Percentiles rank a stretch among this genome's conserved stretches.
Evolutionary conservation across 2,329 filamentous ascomycete genomes (phyloP).

Genomic region (Phaeosphaeriaceae sp.): DNA sequence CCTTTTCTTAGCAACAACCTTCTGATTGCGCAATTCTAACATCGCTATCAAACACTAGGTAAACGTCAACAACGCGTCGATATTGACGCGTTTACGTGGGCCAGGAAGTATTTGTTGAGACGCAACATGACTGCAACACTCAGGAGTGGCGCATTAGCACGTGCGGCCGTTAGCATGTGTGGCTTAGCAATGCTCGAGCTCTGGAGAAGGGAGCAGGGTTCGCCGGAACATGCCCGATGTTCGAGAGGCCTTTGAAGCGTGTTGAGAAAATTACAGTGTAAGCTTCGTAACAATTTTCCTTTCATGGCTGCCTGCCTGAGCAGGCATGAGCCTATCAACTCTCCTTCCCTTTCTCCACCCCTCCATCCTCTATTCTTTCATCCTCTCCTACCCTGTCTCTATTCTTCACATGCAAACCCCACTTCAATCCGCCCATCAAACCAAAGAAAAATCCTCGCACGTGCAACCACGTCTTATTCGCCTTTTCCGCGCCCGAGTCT

Average conservation of each 20-base stretch:
- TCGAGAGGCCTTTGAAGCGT: not conserved
- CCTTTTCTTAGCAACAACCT: not conserved
- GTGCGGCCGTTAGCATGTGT: not conserved
- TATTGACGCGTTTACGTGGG: not conserved
- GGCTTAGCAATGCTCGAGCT: not conserved
- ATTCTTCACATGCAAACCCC: not conserved
- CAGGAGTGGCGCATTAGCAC: not conserved
- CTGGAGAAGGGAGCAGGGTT: not conserved
- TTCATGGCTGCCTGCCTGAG: too few relatives aligned
- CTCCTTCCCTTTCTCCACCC: not conserved
- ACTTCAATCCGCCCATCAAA: not conserved
- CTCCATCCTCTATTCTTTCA: not conserved
- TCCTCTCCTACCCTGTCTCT: not conserved
- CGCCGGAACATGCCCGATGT: not conserved
- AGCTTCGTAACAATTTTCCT: not conserved
- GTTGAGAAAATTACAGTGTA: not conserved
- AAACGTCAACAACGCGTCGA: not conserved
- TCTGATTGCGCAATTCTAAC: not conserved
- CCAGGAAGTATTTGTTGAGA: not conserved
- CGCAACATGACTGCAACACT: not conserved
- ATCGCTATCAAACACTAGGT: not conserved
- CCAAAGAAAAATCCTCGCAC: not conserved
- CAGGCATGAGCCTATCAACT: not conserved
- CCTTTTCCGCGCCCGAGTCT: not conserved
- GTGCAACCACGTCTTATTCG: not conserved